Evolutionary conservation across 495 filamentous ascomycete species (phyloP).

Genomic region (Melanomma pulvis-pyrius): DNA sequence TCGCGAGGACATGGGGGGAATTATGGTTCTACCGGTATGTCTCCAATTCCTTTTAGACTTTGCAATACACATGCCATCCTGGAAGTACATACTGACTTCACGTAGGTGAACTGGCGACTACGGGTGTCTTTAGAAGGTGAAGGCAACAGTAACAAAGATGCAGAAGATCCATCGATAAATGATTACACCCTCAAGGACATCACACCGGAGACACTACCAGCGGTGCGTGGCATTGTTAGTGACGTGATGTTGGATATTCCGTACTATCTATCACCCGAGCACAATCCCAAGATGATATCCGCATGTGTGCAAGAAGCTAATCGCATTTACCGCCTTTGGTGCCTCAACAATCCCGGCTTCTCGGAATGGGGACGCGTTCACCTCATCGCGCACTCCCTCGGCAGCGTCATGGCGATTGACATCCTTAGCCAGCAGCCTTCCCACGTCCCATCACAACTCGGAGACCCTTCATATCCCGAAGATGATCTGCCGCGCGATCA

Average conservation of each 20-base stretch:
- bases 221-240: constrained; percentile 84
- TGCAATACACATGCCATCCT: background rate
- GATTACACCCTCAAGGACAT: constrained; percentile 84
- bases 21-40: constrained; percentile 71
- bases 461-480: constrained; percentile 50
- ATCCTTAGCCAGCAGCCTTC: constrained; percentile 88
- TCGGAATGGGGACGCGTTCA: constrained; percentile 80
- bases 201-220: constrained; percentile 85
- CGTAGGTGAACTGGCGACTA: constrained; percentile 77
- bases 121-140: constrained; percentile 84
- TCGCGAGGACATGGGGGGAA: constrained; percentile 67
- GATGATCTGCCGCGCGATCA: constrained; percentile 56
- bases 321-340: constrained; percentile 90
- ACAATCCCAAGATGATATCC: constrained; percentile 90
- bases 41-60: background rate
- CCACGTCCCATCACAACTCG: constrained; percentile 55
- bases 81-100: constrained; percentile 14
- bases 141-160: constrained; percentile 62
- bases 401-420: constrained; percentile 90
- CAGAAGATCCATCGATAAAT: constrained; percentile 57
- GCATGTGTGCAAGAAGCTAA: constrained; percentile 92
- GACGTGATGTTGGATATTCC: constrained; percentile 98
- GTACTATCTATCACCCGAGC: constrained; percentile 87
- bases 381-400: constrained; percentile 89
- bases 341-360: constrained; percentile 85